phyloP scores from a whole-genome alignment of 2,329 filamentous ascomycete species.

The Incumbomyces delicatus region DNA sequence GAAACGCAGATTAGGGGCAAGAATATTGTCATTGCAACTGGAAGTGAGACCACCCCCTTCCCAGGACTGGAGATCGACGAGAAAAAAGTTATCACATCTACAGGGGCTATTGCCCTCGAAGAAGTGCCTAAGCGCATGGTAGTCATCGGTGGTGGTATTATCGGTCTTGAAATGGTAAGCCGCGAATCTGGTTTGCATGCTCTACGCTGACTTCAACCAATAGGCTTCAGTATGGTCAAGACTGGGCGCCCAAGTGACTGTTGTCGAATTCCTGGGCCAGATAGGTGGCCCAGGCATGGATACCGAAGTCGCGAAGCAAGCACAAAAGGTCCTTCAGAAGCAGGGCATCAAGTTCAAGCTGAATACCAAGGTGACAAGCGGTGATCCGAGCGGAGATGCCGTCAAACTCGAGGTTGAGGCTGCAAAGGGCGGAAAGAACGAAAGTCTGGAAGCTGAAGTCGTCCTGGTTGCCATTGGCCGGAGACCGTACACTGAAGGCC shows the following conservation, averaged over 20 bases:
- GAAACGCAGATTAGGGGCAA: conserved; percentile 80
- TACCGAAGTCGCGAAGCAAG: conserved; percentile 76
- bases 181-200: neutral
- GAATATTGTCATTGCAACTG: conserved; percentile 97
- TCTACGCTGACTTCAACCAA: conserved; percentile 4
- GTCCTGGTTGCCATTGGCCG: conserved; percentile 95
- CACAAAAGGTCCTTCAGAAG: conserved; percentile 88
- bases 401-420: conserved; percentile 80
- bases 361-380: conserved; percentile 84
- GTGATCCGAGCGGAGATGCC: conserved; percentile 67
- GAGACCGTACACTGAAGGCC: conserved; percentile 82
- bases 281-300: conserved; percentile 99
- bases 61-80: conserved; percentile 93
- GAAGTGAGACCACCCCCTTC: conserved; percentile 91
- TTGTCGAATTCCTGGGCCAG: conserved; percentile 91
- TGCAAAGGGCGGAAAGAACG: conserved; percentile 90
- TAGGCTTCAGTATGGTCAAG: conserved; percentile 88
- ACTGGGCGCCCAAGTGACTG: conserved; percentile 85
- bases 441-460: conserved; percentile 85
- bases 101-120: conserved; percentile 78
- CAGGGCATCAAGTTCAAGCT: conserved; percentile 98
- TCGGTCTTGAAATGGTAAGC: conserved; percentile 87
- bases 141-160: conserved; percentile 97
- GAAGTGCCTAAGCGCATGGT: conserved; percentile 93
- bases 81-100: conserved; percentile 94